These are phyloP conservation scores for Suillus subalutaceus DNA, from an alignment of 768 basidiomycete species.

Conservation along the genomic window DNA sequence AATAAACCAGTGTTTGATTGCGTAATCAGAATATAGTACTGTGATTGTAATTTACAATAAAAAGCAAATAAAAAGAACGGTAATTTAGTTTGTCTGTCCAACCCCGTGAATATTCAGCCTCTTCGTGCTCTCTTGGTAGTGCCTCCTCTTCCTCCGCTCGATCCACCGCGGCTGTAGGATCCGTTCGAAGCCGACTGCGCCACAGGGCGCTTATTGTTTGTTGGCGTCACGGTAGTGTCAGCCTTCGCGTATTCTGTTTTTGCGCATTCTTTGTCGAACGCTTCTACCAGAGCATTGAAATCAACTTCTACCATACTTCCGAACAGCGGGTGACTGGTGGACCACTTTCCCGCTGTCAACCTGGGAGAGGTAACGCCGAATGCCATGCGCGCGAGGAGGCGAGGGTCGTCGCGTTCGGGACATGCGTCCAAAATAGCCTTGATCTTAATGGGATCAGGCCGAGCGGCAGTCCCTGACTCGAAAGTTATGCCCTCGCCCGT, in stretches of 20 bases:
- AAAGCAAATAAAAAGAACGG: background rate
- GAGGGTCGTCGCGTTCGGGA: slow-evolving; percentile 50
- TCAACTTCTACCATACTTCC: slow-evolving; percentile 45
- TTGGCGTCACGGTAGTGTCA: slow-evolving; percentile 6
- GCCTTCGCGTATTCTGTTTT: slow-evolving; percentile 35
- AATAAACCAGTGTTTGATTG: background rate
- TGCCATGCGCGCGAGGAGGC: slow-evolving; percentile 51
- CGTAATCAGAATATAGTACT: background rate
- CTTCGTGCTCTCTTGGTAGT: slow-evolving; percentile 14
- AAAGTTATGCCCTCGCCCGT: slow-evolving; percentile 39
- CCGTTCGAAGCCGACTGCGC: slow-evolving; percentile 7
- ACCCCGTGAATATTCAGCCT: background rate
- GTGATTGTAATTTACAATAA: background rate
- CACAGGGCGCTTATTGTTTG: slow-evolving; percentile 17
- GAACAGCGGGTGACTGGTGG: slow-evolving; percentile 43
- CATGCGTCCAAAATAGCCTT: slow-evolving; percentile 43
- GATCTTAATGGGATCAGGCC: slow-evolving; percentile 34
- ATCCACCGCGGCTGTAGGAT: background rate
- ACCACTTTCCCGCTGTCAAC: slow-evolving; percentile 44
- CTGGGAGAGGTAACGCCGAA: slow-evolving; percentile 52
- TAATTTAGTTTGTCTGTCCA: background rate
- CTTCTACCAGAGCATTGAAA: slow-evolving; percentile 41
- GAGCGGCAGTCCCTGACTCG: slow-evolving; percentile 19
- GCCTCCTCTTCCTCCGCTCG: background rate
- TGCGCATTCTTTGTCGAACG: slow-evolving; percentile 46